Percentiles rank a stretch among this genome's conserved stretches.
These are phyloP conservation scores for Rhynchosporium secalis DNA, from an alignment of 2,329 filamentous ascomycete genomes.

Conservation along the genomic window DNA sequence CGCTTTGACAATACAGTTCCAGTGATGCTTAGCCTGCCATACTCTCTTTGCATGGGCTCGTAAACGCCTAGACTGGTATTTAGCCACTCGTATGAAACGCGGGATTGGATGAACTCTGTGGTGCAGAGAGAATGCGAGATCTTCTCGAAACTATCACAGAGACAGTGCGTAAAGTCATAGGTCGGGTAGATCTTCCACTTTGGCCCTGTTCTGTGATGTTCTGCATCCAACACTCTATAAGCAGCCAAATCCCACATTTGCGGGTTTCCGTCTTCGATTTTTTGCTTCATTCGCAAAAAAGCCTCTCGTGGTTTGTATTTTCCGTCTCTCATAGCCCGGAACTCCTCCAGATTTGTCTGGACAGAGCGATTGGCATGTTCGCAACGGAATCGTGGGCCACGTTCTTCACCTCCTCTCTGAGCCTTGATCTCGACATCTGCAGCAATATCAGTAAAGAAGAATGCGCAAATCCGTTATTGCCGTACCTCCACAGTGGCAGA, in stretches of 20 bases:
- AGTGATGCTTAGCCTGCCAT: constrained; percentile 72
- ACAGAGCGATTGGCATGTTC: constrained; percentile 72
- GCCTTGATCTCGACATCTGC: constrained; percentile 76
- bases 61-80: constrained; percentile 81
- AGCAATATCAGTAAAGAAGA: constrained; percentile 33
- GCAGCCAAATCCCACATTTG: constrained; percentile 97
- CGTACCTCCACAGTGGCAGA: constrained; percentile 77
- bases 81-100: constrained; percentile 88
- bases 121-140: constrained; percentile 94
- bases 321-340: constrained; percentile 86
- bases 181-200: constrained; percentile 95
- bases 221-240: constrained; percentile 77
- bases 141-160: constrained; percentile 88
- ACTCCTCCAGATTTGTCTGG: constrained; percentile 78
- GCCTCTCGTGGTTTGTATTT: constrained; percentile 85
- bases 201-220: constrained; percentile 76
- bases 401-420: constrained; percentile 78
- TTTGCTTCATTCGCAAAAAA: constrained; percentile 90
- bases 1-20: constrained; percentile 89
- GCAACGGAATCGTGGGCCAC: constrained; percentile 74
- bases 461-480: background rate
- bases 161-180: constrained; percentile 88
- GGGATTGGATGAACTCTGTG: constrained; percentile 82
- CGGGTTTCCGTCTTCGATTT: constrained; percentile 79
- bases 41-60: constrained; percentile 92